phyloP scores from a whole-genome alignment of 1,284 basidiomycete genomes.

The Flammula alnicola region DNA sequence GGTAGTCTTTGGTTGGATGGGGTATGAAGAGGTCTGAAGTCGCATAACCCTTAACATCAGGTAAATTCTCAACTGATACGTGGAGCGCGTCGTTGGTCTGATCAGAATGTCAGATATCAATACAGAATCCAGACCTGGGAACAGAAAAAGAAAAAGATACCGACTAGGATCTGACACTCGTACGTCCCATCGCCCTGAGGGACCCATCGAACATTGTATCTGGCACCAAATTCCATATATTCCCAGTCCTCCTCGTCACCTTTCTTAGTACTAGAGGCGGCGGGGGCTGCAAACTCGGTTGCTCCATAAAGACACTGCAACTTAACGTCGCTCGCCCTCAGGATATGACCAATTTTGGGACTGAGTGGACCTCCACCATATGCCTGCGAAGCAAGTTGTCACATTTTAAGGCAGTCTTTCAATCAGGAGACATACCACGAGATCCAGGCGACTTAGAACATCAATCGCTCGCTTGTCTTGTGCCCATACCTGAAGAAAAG shows the following conservation, averaged over 20 bases:
- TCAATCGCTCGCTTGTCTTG: too few relatives aligned
- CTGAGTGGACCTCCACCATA: constrained; percentile 21
- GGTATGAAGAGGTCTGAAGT: constrained; percentile 14
- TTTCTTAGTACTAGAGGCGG: neutral
- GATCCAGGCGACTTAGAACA: constrained; percentile 23
- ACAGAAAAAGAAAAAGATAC: constrained; percentile 32
- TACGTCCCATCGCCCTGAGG: constrained; percentile 19
- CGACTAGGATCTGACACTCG: constrained; percentile 30
- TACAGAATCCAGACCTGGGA: neutral
- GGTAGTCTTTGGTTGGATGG: constrained; percentile 8
- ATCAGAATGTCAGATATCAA: too few relatives aligned
- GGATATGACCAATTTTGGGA: constrained; percentile 15
- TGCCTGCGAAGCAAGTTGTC: constrained; percentile 2
- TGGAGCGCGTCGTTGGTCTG: neutral
- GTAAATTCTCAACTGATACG: constrained; percentile 5
- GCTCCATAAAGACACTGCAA: constrained; percentile 19
- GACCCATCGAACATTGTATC: constrained; percentile 26
- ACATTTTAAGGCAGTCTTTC: too few relatives aligned
- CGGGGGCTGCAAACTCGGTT: constrained; percentile 20
- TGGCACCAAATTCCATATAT: constrained; percentile 21
- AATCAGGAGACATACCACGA: constrained; percentile 24
- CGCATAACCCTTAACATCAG: constrained; percentile 5
- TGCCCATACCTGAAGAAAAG: too few relatives aligned
- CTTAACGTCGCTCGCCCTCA: constrained; percentile 20
- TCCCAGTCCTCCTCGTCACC: constrained; percentile 20